Evolutionary conservation across 2,329 filamentous ascomycete species (phyloP), one percentile per base, ranked within the genome.

Genomic region (Microdochium paspali): DNA sequence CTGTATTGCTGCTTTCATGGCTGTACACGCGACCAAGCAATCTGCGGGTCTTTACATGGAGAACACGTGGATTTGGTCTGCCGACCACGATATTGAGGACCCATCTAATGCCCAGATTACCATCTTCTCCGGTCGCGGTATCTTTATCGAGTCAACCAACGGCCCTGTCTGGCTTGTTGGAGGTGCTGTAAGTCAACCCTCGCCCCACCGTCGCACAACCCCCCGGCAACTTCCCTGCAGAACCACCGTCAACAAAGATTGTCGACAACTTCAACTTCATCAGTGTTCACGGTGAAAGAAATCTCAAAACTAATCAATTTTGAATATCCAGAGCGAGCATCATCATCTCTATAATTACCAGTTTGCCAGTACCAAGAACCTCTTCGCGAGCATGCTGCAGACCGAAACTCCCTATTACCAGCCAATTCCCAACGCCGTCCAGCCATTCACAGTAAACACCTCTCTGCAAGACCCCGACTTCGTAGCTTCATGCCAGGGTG

Each of bases 331-430:
- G 0, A 72, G 71, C 2, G 82, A 85, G 65, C 82, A 85, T 61
- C 72, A 71, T 49, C 70, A 76, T 44, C 63, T 82, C 24, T 82
- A 80, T 59, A 76, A 85, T 62, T 85, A 84, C 66, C 76, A 84
- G 56, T 66, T 84, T 48, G 66, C 64, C 50, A 67, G 70, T 48
- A 77, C 81, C 1, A 68, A 71, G 54, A 72, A 82, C 57, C 66
- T 82, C 55, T 80, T 74, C 62, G 73, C 74, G 58, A 77, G 76
- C 46, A 70, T 79, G 60, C 76, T 83, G 50, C 81, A 85, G 58
- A 80, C 81, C 44, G 81, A 85, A 61, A 81, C 80, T 2, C 78
- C 82, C 2, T 57, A 85, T 66, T 85, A 75, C 64, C 80, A 84
- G 65, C 74, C 77, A 23, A 74, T 73, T 51, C 80, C 81, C 0